Base-by-base conservation (phyloP, 2,329 filamentous ascomycete species). In the Blumeriella jaapii region DNA sequence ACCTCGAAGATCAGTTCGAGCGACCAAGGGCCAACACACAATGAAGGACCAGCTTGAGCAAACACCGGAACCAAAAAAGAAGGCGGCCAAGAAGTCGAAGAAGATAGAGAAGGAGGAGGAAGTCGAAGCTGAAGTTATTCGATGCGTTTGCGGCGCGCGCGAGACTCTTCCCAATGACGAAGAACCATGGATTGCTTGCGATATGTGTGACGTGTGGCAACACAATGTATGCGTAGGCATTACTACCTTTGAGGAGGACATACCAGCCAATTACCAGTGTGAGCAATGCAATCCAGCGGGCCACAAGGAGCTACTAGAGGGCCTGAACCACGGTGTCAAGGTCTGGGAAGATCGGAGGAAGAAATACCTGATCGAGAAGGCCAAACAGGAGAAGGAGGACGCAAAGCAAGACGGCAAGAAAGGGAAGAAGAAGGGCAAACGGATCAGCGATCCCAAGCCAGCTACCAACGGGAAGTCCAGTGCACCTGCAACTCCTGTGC, bases 171-270 rank as follows among this genome's bases (percentile, higher is more conserved):
- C 89, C 48, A 83, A 93, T 49, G 78, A 83, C 10, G 83, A 82
- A 47, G 80, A 91, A 50, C 78, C 86, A 34, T 96, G 93, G 86
- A 94, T 98, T 52, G 85, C 82, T 42, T 98, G 91, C 64, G 91
- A 98, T 59, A 74, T 73, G 29, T 98, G 91, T 60, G 76, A 75
- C 31, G 89, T 81, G 26, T 98, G 91, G 91, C 91, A 98, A 61
- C 91, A 98, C 61, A 95, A 95, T 54, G 79, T 93, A 45, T 98
- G 91, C 57, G 84, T 98, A 67, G 85, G 84, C 34, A 74, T 95
- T 55, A 76, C 71, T 52, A 75, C 79, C 29, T 85, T 82, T 49
- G 74, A 78, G 19, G 57, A 87, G 40, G 75, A 87, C 52, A 69
- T 84, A 36, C 80, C 82, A 18, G 82, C 82, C 41, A 70, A 82